A percentile compares a stretch with the other conserved stretches of the same genome.
These are phyloP conservation scores for Phialophora tarda DNA, from an alignment of 2,329 filamentous ascomycete genomes.

Conservation along the genomic window DNA sequence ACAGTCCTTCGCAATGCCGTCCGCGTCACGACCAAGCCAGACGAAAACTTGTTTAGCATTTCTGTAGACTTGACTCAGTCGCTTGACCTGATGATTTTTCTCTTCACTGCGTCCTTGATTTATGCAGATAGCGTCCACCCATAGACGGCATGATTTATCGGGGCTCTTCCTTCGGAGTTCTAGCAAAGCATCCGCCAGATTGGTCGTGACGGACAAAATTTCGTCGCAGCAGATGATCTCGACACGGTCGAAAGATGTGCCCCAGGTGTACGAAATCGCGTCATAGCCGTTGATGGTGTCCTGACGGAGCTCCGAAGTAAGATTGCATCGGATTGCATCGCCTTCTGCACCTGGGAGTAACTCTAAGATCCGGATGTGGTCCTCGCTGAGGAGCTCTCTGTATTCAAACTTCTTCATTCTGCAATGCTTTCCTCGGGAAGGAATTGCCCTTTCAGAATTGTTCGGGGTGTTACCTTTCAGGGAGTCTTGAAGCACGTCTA, in stretches of 20 bases:
- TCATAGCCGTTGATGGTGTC: background rate
- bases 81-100: slow-evolving; percentile 11
- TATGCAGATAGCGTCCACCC: slow-evolving; percentile 7
- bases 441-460: too few relatives aligned
- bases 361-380: slow-evolving; percentile 5
- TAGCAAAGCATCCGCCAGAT: background rate
- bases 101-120: slow-evolving; percentile 1
- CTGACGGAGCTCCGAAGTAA: slow-evolving; percentile 6
- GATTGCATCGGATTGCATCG: background rate
- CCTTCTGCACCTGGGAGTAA: slow-evolving; percentile 7
- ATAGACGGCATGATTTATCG: background rate
- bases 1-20: slow-evolving; percentile 8
- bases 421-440: background rate
- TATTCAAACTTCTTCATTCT: slow-evolving; percentile 7
- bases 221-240: slow-evolving; percentile 4
- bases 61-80: background rate
- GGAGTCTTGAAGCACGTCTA: too few relatives aligned
- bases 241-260: background rate
- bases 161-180: background rate
- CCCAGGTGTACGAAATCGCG: slow-evolving; percentile 7
- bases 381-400: slow-evolving; percentile 4
- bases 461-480: too few relatives aligned
- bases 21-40: slow-evolving; percentile 4
- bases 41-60: background rate
- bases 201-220: background rate